These are phyloP conservation scores for Epichloe amarillans DNA, from an alignment of 2,329 filamentous ascomycete genomes.

Conservation along the genomic window DNA sequence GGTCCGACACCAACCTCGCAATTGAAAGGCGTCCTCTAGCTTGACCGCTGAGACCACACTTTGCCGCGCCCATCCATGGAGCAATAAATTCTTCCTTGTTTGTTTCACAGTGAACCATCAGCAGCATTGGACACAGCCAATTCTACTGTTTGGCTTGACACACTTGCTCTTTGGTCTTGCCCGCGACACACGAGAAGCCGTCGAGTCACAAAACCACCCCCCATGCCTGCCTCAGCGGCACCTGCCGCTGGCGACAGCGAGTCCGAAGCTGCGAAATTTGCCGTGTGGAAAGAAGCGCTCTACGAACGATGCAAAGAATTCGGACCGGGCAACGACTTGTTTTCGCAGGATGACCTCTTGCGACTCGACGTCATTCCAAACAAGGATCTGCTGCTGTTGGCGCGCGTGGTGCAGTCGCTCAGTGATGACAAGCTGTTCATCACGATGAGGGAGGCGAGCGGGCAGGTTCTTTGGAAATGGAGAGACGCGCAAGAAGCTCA, in stretches of 20 bases:
- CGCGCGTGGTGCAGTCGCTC: constrained; percentile 42
- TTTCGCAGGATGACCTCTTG: constrained; percentile 45
- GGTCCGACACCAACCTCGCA: constrained; percentile 3
- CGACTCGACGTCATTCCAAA: constrained; percentile 44
- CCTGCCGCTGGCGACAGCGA: constrained; percentile 16
- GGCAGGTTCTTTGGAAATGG: constrained; percentile 39
- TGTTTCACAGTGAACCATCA: not conserved
- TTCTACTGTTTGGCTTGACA: not conserved
- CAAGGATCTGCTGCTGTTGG: constrained; percentile 39
- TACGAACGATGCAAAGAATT: constrained; percentile 42
- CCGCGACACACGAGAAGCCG: not conserved
- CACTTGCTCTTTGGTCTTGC: not conserved
- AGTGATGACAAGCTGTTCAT: constrained; percentile 47
- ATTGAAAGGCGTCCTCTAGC: not conserved
- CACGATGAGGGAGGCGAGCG: constrained; percentile 27
- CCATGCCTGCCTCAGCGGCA: constrained; percentile 17
- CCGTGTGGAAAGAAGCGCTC: constrained; percentile 40
- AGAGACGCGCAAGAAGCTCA: constrained; percentile 46
- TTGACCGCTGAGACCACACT: not conserved
- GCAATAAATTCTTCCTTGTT: not conserved
- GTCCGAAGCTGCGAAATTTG: constrained; percentile 28
- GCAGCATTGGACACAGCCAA: not conserved
- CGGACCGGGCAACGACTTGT: constrained; percentile 33
- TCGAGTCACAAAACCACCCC: not conserved
- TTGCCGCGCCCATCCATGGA: not conserved